A percentile compares a stretch with the other conserved stretches of the same genome.
These are phyloP conservation scores for Leccinum fibrillosum DNA, from an alignment of 768 basidiomycete species.

Conservation along the genomic window DNA sequence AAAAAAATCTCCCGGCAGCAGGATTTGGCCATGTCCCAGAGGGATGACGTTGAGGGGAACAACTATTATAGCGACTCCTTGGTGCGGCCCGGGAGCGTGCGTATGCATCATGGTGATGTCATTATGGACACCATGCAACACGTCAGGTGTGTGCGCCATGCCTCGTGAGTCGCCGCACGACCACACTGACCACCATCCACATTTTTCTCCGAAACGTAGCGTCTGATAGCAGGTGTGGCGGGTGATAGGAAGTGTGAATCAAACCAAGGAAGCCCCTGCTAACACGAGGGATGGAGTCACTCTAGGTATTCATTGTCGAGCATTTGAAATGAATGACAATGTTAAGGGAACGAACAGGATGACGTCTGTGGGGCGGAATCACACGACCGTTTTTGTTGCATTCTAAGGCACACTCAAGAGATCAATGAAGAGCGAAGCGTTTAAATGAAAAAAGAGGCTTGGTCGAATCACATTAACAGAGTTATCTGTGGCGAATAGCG, in stretches of 20 bases:
- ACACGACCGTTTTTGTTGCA: not conserved
- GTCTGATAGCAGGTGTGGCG: not conserved
- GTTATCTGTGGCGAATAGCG: not conserved
- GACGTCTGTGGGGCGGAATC: not conserved
- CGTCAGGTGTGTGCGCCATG: not conserved
- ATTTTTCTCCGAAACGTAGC: not conserved
- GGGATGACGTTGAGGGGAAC: not conserved
- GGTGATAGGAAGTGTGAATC: not conserved
- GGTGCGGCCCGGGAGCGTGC: not conserved
- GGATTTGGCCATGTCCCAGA: not conserved
- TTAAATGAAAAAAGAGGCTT: not conserved
- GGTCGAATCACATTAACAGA: not conserved
- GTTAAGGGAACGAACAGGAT: not conserved
- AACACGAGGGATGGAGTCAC: not conserved
- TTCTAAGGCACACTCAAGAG: not conserved
- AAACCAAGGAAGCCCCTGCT: not conserved
- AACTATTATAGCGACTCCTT: not conserved
- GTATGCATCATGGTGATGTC: not conserved
- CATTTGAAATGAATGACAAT: not conserved
- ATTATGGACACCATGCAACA: not conserved
- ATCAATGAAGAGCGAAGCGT: not conserved
- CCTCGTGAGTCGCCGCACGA: not conserved
- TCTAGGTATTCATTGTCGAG: not conserved
- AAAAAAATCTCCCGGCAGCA: not conserved
- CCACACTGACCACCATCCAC: not conserved